Evolutionary conservation across 2,329 filamentous ascomycete genomes (phyloP).

Genomic region (Fusarium pseudonygamai): DNA sequence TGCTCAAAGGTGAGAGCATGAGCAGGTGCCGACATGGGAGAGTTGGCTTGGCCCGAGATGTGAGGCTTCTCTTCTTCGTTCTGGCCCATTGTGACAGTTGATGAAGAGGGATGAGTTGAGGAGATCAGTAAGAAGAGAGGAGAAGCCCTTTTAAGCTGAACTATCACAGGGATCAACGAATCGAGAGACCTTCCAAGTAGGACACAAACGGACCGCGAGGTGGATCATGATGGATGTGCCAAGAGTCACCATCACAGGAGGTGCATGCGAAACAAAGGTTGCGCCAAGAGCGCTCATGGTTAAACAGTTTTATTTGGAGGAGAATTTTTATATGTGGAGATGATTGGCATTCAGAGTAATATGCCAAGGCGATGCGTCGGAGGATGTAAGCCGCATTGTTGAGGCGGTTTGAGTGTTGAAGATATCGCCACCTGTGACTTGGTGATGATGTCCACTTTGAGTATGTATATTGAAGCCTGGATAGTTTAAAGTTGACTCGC

Average conservation of each 20-base stretch:
- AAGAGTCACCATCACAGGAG: background rate
- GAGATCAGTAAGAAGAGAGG: accelerated
- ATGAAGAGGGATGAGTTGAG: background rate
- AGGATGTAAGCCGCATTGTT: background rate
- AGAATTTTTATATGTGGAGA: constrained; percentile 17
- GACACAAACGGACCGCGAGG: background rate
- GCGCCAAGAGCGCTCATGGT: background rate
- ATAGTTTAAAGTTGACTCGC: accelerated
- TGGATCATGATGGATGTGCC: constrained; percentile 13
- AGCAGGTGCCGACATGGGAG: constrained; percentile 38
- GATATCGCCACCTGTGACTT: background rate
- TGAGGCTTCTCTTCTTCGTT: constrained; percentile 21
- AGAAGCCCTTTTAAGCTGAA: constrained; percentile 1
- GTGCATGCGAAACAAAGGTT: background rate
- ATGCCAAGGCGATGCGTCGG: background rate
- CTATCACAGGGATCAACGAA: background rate
- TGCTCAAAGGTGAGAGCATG: constrained; percentile 31
- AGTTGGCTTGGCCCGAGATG: constrained; percentile 38
- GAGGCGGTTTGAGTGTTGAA: background rate
- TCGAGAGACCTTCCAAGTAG: background rate
- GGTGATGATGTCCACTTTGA: too few relatives aligned
- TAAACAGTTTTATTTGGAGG: constrained; percentile 19
- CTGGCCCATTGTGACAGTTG: constrained; percentile 20
- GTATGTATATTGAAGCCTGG: too few relatives aligned
- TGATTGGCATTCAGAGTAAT: background rate